These are phyloP conservation scores for Geotrichum europaeum DNA, from an alignment of 1,139 yeast species.

Conservation along the genomic window DNA sequence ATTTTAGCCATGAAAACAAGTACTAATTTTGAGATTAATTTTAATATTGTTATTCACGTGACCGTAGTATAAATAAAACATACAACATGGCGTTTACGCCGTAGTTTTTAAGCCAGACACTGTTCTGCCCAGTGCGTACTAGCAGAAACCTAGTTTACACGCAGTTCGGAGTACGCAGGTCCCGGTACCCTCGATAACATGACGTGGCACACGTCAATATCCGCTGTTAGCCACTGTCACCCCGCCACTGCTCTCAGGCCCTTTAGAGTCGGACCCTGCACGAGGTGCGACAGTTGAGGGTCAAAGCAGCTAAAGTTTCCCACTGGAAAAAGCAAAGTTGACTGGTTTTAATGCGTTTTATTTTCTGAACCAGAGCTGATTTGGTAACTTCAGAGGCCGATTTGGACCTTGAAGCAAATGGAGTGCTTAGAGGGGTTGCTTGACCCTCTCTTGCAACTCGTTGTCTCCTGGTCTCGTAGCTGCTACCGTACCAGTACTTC, in stretches of 20 bases:
- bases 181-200: neutral
- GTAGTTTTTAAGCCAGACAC: neutral
- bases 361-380: neutral
- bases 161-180: neutral
- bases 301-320: neutral
- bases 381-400: neutral
- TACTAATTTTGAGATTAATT: neutral
- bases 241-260: neutral
- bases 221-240: neutral
- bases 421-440: neutral
- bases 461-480: neutral
- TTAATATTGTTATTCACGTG: neutral
- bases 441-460: neutral
- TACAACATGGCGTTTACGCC: neutral
- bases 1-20: neutral
- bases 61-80: neutral
- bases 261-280: neutral
- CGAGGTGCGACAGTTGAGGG: neutral
- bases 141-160: neutral
- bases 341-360: neutral
- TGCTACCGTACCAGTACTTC: neutral
- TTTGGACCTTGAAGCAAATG: neutral
- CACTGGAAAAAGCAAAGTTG: neutral
- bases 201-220: neutral
- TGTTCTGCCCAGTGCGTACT: neutral